These are phyloP conservation scores for Coemansia sp. DNA, from an alignment of 192 early-diverging fungal species.

Conservation along the genomic window DNA sequence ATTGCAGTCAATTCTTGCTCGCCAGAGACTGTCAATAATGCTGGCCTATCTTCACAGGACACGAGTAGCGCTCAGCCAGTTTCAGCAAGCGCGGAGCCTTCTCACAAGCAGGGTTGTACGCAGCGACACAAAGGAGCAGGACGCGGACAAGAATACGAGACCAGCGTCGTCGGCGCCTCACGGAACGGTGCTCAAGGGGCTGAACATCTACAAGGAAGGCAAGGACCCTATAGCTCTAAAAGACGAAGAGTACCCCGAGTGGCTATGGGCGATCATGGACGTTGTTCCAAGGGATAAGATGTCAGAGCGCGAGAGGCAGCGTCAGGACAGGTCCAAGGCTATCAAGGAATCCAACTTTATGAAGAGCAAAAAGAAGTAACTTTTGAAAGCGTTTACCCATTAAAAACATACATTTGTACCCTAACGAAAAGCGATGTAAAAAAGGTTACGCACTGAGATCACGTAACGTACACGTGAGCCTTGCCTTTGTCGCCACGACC, in stretches of 20 bases:
- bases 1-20: too few species aligned
- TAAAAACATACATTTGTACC: constrained; percentile 46
- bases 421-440: not conserved
- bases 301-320: constrained; percentile 59
- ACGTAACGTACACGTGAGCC: constrained; percentile 31
- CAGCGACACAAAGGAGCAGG: constrained; percentile 1
- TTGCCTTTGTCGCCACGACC: constrained; percentile 44
- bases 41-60: constrained; percentile 5
- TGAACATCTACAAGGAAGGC: constrained; percentile 82
- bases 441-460: not conserved
- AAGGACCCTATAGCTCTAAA: constrained; percentile 81
- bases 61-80: not conserved
- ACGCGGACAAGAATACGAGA: not conserved
- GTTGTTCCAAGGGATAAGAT: constrained; percentile 20
- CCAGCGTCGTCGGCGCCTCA: constrained; percentile 60
- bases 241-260: constrained; percentile 85
- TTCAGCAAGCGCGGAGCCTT: not conserved
- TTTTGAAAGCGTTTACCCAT: not conserved
- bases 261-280: constrained; percentile 90
- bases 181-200: constrained; percentile 80
- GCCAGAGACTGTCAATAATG: constrained; percentile 1
- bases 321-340: constrained; percentile 58
- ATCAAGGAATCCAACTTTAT: constrained; percentile 77
- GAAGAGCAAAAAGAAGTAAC: constrained; percentile 70
- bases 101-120: not conserved